Evolutionary conservation across 2,329 filamentous ascomycete genomes (phyloP), one percentile per base, ranked within the genome.

Genomic region (Monilinia laxa): DNA sequence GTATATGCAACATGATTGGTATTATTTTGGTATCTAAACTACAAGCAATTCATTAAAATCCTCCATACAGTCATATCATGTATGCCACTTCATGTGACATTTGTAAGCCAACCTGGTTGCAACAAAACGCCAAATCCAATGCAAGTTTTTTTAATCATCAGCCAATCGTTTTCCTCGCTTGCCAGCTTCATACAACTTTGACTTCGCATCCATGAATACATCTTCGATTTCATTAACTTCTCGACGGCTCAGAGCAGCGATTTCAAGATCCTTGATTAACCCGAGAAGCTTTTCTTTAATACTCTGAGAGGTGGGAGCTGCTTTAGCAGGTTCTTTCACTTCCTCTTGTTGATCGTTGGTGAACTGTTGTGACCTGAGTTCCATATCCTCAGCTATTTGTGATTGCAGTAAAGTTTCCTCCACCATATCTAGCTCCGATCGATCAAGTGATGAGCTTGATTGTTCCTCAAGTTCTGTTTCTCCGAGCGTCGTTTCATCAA

Each of bases 181-280:
- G 73, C 87, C 87, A 20, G 91, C 91, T 66, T 88, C 86, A 76
- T 90, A 90, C 62, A 93, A 82, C 76, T 90, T 87, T 70, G 85
- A 83, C 76, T 90, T 89, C 70, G 94, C 86, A 76, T 94, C 90
- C 80, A 93, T 91, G 75, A 95, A 82, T 72, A 92, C 80, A 75
- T 93, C 89, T 74, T 95, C 91, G 71, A 95, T 83, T 75, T 89
- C 83, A 68, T 87, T 83, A 64, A 92, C 85, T 68, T 91, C 87
- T 14, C 85, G 81, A 14, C 85, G 82, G 20, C 86, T 86, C 53
- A 96, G 78, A 20, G 84, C 81, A 28, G 87, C 81, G 38, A 79
- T 79, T 64, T 83, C 84, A 67, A 93, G 80, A 70, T 87, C 83
- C 25, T 82, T 80, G 31, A 95, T 77, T 0, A 90, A 80, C 79